A percentile compares a stretch with the other conserved stretches of the same genome.
Conservation (phyloP, 208 protist genomes). For the Leishmania mexicana region DNA sequence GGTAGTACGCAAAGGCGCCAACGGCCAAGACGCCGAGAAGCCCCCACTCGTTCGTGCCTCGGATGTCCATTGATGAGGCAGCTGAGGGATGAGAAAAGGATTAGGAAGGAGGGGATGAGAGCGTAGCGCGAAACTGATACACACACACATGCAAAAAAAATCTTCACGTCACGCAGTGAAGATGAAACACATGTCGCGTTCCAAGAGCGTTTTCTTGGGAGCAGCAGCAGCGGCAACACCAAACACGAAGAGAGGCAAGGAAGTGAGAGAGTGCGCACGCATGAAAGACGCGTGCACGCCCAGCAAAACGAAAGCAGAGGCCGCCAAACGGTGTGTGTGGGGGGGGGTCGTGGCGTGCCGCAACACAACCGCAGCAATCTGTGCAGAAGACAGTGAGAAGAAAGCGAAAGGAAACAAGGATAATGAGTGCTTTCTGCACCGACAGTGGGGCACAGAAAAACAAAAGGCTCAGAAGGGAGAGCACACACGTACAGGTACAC, state of each 20-base stretch:
- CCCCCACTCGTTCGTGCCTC: conserved; percentile 15
- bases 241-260: not conserved
- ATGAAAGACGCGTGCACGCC: not conserved
- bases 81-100: not conserved
- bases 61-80: conserved; percentile 13
- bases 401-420: not conserved
- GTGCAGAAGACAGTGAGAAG: not conserved
- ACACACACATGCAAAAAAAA: not conserved
- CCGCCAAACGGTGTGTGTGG: not conserved
- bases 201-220: not conserved
- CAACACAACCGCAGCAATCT: not conserved
- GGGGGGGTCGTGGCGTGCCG: not conserved
- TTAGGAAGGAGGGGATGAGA: not conserved
- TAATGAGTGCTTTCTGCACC: not conserved
- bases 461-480: not conserved
- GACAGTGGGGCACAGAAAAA: not conserved
- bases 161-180: not conserved
- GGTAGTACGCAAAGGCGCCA: conserved; percentile 19
- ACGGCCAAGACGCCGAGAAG: conserved; percentile 23
- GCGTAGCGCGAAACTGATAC: not conserved
- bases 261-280: not conserved
- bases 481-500: conserved; percentile 1
- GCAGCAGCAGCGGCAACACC: not conserved
- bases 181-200: not conserved
- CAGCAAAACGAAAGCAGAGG: not conserved